phyloP scores from a whole-genome alignment of 148 eudicot species.

The Dianthus caryophyllus region DNA sequence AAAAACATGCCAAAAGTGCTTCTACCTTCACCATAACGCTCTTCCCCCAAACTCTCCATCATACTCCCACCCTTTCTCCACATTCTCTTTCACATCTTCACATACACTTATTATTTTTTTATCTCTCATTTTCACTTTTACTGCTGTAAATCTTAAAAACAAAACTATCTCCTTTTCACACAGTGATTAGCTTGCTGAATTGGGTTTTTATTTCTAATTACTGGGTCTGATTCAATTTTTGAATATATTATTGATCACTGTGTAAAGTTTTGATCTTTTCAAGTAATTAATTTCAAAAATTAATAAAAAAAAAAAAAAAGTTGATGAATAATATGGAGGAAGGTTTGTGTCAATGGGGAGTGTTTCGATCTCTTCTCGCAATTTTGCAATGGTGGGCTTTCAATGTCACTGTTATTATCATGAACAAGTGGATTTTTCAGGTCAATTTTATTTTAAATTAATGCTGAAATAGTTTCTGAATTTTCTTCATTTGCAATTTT shows the following conservation, averaged over 20 bases:
- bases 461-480: background rate
- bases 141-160: background rate
- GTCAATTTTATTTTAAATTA: slow-evolving; percentile 22
- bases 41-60: slow-evolving; percentile 20
- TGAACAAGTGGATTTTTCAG: slow-evolving; percentile 99
- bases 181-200: slow-evolving; percentile 9
- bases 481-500: background rate
- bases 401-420: slow-evolving; percentile 88
- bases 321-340: slow-evolving; percentile 36
- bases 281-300: slow-evolving; percentile 24
- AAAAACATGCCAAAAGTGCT: background rate
- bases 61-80: slow-evolving; percentile 24
- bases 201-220: slow-evolving; percentile 13
- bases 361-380: slow-evolving; percentile 66
- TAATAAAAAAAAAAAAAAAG: too few species aligned
- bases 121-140: background rate
- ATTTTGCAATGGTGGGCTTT: slow-evolving; percentile 93
- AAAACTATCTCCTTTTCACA: background rate
- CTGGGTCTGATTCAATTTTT: slow-evolving; percentile 20
- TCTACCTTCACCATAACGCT: background rate
- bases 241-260: slow-evolving; percentile 25
- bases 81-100: background rate
- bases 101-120: background rate
- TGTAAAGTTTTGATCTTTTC: slow-evolving; percentile 11
- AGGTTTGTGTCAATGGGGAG: slow-evolving; percentile 53